Evolutionary conservation across 495 filamentous ascomycete species (phyloP), one percentile per base, ranked within the genome.

Genomic region (Apiosordaria backusii): DNA sequence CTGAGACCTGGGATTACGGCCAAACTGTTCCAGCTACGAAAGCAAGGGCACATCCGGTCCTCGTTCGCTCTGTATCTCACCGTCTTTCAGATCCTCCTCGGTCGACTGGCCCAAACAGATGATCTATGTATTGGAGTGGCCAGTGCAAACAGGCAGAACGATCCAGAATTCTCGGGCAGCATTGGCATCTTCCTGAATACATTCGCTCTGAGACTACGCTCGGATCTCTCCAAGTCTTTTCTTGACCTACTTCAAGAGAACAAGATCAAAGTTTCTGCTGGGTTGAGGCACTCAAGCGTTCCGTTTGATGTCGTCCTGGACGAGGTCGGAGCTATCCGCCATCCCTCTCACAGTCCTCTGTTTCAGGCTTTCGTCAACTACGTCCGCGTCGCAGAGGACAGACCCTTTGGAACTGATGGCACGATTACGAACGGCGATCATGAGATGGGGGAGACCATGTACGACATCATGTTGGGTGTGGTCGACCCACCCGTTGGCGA

Each of bases 101-200:
- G 53, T 25, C 62, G 70, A 19, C 53, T 70, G n/a, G 6, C 59
- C 0, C 62, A 77, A 10, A 58, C 61, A 1, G 69, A 79, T 0
- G 73, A 81, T 21, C 23, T 84, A 26, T 77, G 67, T 40, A 81
- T 85, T 27, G 82, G 82, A 3, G 74, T 85, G 16, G 77, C 74
- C 0, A 78, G 82, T 66, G 77, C 73, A 5, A 80, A 80, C 40
- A 58, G 65, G 21, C 57, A 62, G 16, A 61, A 52, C 24, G 70
- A 70, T 50, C 16, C 24, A 16, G 63, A 45, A 7, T 45, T 40
- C 52, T 50, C 21, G 4, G 57, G 63, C 22, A 70, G 45, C 55
- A 53, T 75, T 5, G 73, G 73, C 1, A 61, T 68, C 19, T 73
- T 67, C 55, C 27, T 74, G 15, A 75, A 75, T 27, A 54, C 72